Evolutionary conservation across 2,329 filamentous ascomycete genomes (phyloP), one percentile per base, ranked within the genome.

Genomic region (Aspergillus felis): DNA sequence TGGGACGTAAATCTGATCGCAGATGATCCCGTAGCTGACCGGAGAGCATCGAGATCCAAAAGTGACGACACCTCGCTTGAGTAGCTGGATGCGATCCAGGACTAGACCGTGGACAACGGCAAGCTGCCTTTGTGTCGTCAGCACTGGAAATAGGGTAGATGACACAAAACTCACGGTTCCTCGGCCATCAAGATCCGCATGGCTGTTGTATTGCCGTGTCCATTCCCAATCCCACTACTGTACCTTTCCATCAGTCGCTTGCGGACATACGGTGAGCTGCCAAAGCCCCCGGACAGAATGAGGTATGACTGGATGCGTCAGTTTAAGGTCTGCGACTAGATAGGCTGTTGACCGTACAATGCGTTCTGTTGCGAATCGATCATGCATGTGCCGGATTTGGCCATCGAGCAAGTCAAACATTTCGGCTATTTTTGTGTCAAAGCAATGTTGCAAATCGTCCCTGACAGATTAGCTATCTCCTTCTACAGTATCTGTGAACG

Each of bases 1-100:
- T 2, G 66, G 64, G 46, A 74, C 60, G 51, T 74, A 75, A 10
- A 63, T 48, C 28, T 70, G 62, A 50, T 69, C 66, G 22, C 70
- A 71, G 9, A 73, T 61, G 20, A 75, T 71, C 0, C 73, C 73
- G 57, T 75, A 76, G 51, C 71, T 74, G 2, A 71, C 64, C 2
- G 68, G 71, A 8, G 68, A 69, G 55, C 72, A 71, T 46, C 72
- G 59, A 12, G 67, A 64, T 12, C 64, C 68, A 53, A 74, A 71
- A 14, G 68, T 66, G 2, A 65, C 54, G 1, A 66, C 61, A 17
- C 64, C 65, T 7, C 60, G 62, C 27, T 66, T 65, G 10, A 74
- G 54, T 29, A 68, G 64, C 50, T 74, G 71, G 7, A 68, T 67
- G 3, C 71, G 66, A 41, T 74, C 70, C 17, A 70, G 60, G 12